Evolutionary conservation across 1,284 basidiomycete genomes (phyloP).

Genomic region (Inonotus hispidus): DNA sequence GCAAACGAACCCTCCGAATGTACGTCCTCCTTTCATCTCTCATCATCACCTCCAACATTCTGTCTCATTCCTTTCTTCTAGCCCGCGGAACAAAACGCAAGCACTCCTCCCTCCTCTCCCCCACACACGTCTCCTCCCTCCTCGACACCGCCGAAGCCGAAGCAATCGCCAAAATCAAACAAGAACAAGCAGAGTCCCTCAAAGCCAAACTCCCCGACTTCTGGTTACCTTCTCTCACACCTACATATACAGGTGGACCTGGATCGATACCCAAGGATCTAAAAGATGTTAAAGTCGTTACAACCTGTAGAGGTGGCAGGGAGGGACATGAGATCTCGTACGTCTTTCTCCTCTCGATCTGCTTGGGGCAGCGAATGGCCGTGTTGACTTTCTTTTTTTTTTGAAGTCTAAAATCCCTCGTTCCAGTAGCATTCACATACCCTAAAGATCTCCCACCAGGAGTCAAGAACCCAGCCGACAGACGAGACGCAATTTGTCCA

Average conservation of each 20-base stretch:
- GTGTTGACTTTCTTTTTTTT: neutral
- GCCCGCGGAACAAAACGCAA: slow-evolving; percentile 65
- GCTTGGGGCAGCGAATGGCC: neutral
- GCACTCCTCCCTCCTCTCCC: slow-evolving; percentile 60
- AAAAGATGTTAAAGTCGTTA: slow-evolving; percentile 78
- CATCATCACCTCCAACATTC: neutral
- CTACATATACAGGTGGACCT: slow-evolving; percentile 66
- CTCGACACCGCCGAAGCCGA: slow-evolving; percentile 80
- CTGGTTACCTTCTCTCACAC: slow-evolving; percentile 88
- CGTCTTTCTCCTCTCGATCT: slow-evolving; percentile 28
- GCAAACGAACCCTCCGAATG: slow-evolving; percentile 27
- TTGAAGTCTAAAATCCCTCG: slow-evolving; percentile 65
- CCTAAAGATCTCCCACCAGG: slow-evolving; percentile 31
- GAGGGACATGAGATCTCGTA: slow-evolving; percentile 71
- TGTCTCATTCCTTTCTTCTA: slow-evolving; percentile 23
- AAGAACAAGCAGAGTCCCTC: slow-evolving; percentile 79
- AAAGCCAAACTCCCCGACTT: slow-evolving; percentile 90
- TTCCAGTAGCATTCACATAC: slow-evolving; percentile 71
- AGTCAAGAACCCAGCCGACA: slow-evolving; percentile 42
- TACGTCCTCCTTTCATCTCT: slow-evolving; percentile 25
- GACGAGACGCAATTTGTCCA: slow-evolving; percentile 69
- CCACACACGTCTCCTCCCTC: slow-evolving; percentile 61
- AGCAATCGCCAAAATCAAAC: slow-evolving; percentile 75
- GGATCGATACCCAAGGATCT: slow-evolving; percentile 45
- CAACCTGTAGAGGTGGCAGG: slow-evolving; percentile 76